Conservation (phyloP, 2,329 filamentous ascomycete species). For the Colletotrichum costaricense region DNA sequence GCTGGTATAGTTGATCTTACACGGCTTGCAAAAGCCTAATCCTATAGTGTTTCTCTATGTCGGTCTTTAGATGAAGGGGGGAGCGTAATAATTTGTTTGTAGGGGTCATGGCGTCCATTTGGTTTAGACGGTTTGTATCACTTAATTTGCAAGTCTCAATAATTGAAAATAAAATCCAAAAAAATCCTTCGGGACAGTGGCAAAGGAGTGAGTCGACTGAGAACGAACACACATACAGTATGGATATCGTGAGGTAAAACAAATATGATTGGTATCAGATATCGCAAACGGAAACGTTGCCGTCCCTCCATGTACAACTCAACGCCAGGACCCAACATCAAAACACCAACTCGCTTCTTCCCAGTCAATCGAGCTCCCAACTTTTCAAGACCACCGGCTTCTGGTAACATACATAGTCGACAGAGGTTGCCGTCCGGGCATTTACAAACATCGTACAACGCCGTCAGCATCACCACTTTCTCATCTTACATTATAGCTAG, state of each 20-base stretch:
- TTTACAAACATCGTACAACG: conserved; percentile 15
- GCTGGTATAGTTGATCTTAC: neutral
- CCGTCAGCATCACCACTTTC: neutral
- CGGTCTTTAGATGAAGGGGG: neutral
- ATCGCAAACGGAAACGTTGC: neutral
- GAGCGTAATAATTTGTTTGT: neutral
- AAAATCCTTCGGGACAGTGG: neutral
- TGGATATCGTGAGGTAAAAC: neutral
- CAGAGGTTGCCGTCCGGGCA: conserved; percentile 6
- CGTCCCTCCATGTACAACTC: neutral
- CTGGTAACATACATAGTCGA: conserved; percentile 5
- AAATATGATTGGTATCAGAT: neutral
- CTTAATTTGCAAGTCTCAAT: neutral
- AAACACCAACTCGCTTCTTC: neutral
- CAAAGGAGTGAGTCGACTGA: no score
- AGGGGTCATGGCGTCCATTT: neutral
- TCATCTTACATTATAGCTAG: conserved; percentile 29
- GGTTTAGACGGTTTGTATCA: neutral
- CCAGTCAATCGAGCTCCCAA: neutral
- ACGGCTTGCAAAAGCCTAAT: neutral
- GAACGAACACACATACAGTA: no score
- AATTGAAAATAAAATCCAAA: neutral
- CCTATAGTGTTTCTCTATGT: neutral
- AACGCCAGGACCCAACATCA: neutral
- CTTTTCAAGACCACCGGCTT: neutral